Conservation (phyloP, 495 filamentous ascomycete genomes). For the Neurospora tetrasperma region DNA sequence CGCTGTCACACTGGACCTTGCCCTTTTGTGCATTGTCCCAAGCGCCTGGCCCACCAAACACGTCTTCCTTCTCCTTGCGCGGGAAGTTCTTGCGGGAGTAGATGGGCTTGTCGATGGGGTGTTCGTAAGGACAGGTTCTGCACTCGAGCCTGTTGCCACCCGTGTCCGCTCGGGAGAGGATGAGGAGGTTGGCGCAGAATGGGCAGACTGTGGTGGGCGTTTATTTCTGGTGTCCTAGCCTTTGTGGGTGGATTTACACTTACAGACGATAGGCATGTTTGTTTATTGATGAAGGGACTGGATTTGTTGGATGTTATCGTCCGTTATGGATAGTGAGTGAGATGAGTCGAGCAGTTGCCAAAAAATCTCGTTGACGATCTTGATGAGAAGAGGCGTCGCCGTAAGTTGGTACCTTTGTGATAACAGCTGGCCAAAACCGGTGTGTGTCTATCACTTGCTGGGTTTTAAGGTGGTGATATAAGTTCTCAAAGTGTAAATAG, state of each 20-base stretch:
- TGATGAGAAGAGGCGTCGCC: not conserved
- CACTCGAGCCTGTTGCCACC: slow-evolving; percentile 69
- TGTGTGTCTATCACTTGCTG: not conserved
- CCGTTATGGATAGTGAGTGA: not conserved
- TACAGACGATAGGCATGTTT: slow-evolving; percentile 61
- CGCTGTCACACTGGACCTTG: slow-evolving; percentile 63
- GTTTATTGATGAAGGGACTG: not conserved
- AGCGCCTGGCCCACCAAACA: slow-evolving; percentile 75
- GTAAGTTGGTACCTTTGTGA: not conserved
- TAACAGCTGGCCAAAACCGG: not conserved
- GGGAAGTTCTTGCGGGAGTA: slow-evolving; percentile 68
- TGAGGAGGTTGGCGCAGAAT: slow-evolving; percentile 82
- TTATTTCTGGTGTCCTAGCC: slow-evolving; percentile 6
- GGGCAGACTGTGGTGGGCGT: slow-evolving; percentile 65
- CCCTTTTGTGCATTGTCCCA: slow-evolving; percentile 85
- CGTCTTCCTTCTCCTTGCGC: slow-evolving; percentile 79
- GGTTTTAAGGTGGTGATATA: not conserved
- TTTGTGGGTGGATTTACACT: slow-evolving; percentile 7
- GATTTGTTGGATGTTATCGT: not conserved
- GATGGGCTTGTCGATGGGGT: slow-evolving; percentile 57
- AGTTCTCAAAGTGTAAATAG: not conserved
- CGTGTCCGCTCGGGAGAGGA: slow-evolving; percentile 37
- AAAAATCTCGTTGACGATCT: not conserved
- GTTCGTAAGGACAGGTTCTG: slow-evolving; percentile 86
- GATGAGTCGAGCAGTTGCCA: not conserved